Evolutionary conservation across 2,329 filamentous ascomycete species (phyloP), one percentile per base, ranked within the genome.

Genomic region (Fusarium continuum): DNA sequence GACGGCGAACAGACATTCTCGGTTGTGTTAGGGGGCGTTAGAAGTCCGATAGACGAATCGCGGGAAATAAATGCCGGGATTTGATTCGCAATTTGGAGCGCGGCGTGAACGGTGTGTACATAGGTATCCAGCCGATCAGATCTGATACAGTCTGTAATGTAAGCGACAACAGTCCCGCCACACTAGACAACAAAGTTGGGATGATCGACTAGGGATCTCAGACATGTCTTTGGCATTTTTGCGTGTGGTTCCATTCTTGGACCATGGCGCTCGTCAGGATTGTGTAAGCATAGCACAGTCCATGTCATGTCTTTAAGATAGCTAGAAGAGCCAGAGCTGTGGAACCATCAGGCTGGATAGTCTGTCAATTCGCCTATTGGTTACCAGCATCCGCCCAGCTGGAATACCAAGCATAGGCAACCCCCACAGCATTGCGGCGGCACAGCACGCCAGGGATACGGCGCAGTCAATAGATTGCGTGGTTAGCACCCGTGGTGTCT

Each of bases 351-450:
- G 50, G 44, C 26, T 36, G 52, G 28, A 60, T 13, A 32, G 5
- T 32, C 14, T 47, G 14, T 29, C 26, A 59, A 44, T 57, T 52
- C 45, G 29, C 38, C 53, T 60, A 69, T 70, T 70, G 57, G 63
- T 61, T 70, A 69, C 65, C 57, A 55, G 41, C 65, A 54, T 58
- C 57, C 53, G 50, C 55, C 48, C 60, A 67, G 55, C 67, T 67
- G 68, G 67, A 56, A 67, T 60, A 59, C 28, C 23, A 40, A 36
- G 31, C 41, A 49, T 35, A 52, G 39, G 40, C 23, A 38, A 49
- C 38, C 61, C 56, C 65, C 56, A 60, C 47, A 60, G 22, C 13
- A 38, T 29, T 39, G 55, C 54, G 55, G 55, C 54, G 55, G 54
- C 55, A 59, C 55, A 38, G 29, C 23, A 36, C 41, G 23, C 39